Evolutionary conservation across 176 grass and related monocot genomes (phyloP).

Genomic region (Triticum urartu): DNA sequence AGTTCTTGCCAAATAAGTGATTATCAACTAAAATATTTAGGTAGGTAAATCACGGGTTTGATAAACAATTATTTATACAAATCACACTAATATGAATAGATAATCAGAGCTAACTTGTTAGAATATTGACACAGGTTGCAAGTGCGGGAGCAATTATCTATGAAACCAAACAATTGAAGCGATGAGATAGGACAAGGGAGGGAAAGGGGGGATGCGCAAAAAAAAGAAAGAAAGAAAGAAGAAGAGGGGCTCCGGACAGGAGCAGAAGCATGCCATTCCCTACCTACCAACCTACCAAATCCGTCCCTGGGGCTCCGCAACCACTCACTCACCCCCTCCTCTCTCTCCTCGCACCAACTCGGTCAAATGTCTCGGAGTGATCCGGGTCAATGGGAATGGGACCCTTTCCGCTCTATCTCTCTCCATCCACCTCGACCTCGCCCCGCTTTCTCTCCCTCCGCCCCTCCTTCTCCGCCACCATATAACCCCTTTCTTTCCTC

Average conservation of each 20-base stretch:
- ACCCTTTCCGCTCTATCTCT: conserved; percentile 9
- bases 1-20: too few species aligned
- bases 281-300: conserved; percentile 56
- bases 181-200: neutral
- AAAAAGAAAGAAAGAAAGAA: too few species aligned
- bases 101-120: too few species aligned
- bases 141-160: too few species aligned
- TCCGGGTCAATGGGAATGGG: conserved; percentile 29
- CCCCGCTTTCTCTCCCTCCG: conserved; percentile 11
- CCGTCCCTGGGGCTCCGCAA: conserved; percentile 33
- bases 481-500: neutral
- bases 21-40: too few species aligned
- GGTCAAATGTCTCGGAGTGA: conserved; percentile 52
- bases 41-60: too few species aligned
- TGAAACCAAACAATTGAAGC: neutral
- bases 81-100: too few species aligned
- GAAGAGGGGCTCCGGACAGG: neutral
- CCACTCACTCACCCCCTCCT: neutral
- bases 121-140: too few species aligned
- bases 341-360: conserved; percentile 39
- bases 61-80: too few species aligned
- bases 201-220: neutral
- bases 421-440: conserved; percentile 23
- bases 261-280: conserved; percentile 24
- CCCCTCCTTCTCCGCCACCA: neutral